Conservation (phyloP, 2,329 filamentous ascomycete genomes). For the Fusarium avenaceum region DNA sequence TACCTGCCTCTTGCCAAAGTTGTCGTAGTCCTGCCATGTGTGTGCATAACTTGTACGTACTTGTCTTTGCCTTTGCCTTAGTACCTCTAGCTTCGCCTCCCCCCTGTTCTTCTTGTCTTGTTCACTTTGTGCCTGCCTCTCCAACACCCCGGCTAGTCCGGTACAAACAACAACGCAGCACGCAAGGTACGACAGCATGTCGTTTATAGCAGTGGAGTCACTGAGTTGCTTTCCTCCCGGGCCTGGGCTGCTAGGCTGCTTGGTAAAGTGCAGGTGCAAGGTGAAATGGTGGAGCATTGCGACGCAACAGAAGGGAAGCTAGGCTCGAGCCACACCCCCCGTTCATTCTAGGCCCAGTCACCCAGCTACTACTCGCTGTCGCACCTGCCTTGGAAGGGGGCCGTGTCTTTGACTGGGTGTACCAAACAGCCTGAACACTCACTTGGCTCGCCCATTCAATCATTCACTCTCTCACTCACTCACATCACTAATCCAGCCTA, state of each 20-base stretch:
- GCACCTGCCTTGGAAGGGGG: constrained; percentile 32
- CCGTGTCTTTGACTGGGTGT: constrained; percentile 22
- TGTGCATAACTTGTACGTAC: constrained; percentile 19
- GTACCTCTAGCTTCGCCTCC: constrained; percentile 1
- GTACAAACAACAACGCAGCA: constrained; percentile 39
- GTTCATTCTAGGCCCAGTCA: constrained; percentile 22
- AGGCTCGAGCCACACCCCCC: constrained; percentile 34
- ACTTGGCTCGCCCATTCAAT: constrained; percentile 9
- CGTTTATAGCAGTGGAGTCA: constrained; percentile 12
- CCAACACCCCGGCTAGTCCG: constrained; percentile 32
- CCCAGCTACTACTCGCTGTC: constrained; percentile 28
- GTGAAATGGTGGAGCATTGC: constrained; percentile 6
- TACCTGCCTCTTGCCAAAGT: constrained; percentile 24
- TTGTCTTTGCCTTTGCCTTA: constrained; percentile 15
- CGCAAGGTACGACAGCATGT: constrained; percentile 37
- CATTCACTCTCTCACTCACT: constrained; percentile 8
- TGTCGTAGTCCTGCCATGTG: constrained; percentile 24
- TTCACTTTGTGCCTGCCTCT: constrained; percentile 25
- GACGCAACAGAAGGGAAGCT: constrained; percentile 8
- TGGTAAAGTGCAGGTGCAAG: neutral
- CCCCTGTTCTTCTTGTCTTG: constrained; percentile 11
- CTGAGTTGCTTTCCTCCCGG: constrained; percentile 12
- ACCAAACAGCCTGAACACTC: constrained; percentile 38
- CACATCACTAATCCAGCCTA: constrained; percentile 47
- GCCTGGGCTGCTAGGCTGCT: constrained; percentile 1